A percentile compares a stretch with the other conserved stretches of the same genome.
These are phyloP conservation scores for Aegle marmelos DNA, from an alignment of 345 rosid genomes.

Conservation along the genomic window DNA sequence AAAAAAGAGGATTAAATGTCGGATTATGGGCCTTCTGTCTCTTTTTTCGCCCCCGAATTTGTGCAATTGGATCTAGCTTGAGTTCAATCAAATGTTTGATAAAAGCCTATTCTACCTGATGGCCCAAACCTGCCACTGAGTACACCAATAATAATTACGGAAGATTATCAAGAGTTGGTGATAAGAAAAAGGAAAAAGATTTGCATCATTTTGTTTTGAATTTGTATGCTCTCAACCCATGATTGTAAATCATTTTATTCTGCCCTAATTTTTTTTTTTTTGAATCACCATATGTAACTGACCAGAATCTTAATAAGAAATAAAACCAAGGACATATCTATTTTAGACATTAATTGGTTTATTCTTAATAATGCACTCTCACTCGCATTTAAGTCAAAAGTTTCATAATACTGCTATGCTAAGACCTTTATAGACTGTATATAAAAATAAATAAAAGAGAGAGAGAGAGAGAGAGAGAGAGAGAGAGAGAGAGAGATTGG, in stretches of 20 bases:
- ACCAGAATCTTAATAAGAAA: background rate
- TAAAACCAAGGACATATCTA: background rate
- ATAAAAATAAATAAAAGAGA: too few species aligned
- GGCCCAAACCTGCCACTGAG: background rate
- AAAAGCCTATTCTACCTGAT: background rate
- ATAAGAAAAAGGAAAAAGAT: background rate
- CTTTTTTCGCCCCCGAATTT: too few species aligned
- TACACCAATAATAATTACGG: background rate
- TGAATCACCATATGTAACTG: background rate
- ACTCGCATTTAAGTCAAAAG: background rate
- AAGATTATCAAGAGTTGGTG: background rate
- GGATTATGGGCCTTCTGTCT: too few species aligned
- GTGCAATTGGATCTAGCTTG: too few species aligned
- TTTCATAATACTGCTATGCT: background rate
- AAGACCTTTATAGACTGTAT: too few species aligned
- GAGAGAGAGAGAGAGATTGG: too few species aligned
- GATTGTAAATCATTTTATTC: background rate
- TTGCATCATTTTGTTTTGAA: conserved; percentile 7
- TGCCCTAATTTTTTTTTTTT: fast-evolving
- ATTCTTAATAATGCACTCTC: background rate
- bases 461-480: too few species aligned
- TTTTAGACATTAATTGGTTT: background rate
- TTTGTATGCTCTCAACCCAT: background rate
- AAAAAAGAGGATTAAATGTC: too few species aligned
- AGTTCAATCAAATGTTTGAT: too few species aligned